These are phyloP conservation scores for Auriscalpium vulgare DNA, from an alignment of 768 basidiomycete species.

Conservation along the genomic window DNA sequence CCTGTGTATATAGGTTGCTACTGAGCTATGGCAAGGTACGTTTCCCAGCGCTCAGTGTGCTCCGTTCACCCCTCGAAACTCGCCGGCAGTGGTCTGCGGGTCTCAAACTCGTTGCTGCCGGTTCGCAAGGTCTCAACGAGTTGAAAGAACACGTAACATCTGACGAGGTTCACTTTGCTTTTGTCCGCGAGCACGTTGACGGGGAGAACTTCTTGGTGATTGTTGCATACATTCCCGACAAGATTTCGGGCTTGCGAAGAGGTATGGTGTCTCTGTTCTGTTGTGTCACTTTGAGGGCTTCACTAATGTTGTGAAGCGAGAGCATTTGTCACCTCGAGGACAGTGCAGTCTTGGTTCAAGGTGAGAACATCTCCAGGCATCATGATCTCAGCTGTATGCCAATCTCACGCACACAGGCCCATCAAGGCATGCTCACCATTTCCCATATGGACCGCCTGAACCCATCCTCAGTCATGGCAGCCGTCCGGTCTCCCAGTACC, in stretches of 20 bases:
- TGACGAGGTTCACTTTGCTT: slow-evolving; percentile 6
- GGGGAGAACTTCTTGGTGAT: slow-evolving; percentile 1
- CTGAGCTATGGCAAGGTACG: slow-evolving; percentile 11
- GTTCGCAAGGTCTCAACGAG: slow-evolving; percentile 11
- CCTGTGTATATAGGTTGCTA: slow-evolving; percentile 1
- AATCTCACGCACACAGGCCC: not conserved
- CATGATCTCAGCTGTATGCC: not conserved
- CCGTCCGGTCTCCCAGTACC: too few species aligned
- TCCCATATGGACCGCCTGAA: slow-evolving; percentile 7
- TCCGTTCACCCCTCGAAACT: not conserved
- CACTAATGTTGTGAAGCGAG: slow-evolving; percentile 2
- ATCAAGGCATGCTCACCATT: slow-evolving; percentile 6
- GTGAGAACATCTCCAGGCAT: not conserved
- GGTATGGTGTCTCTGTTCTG: not conserved
- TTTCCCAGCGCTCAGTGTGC: not conserved
- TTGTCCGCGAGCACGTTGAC: slow-evolving; percentile 4
- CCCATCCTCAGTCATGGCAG: not conserved
- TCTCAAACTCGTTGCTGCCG: slow-evolving; percentile 9
- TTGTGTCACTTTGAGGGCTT: not conserved
- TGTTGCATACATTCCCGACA: slow-evolving; percentile 11
- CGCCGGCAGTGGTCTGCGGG: slow-evolving; percentile 9
- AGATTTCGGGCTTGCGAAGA: slow-evolving; percentile 8
- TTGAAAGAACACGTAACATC: slow-evolving; percentile 1
- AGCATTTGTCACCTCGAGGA: slow-evolving; percentile 6
- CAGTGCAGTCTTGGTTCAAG: slow-evolving; percentile 15